Conservation (phyloP, 202 grass and related monocot genomes). For the Brachypodium distachyon region DNA sequence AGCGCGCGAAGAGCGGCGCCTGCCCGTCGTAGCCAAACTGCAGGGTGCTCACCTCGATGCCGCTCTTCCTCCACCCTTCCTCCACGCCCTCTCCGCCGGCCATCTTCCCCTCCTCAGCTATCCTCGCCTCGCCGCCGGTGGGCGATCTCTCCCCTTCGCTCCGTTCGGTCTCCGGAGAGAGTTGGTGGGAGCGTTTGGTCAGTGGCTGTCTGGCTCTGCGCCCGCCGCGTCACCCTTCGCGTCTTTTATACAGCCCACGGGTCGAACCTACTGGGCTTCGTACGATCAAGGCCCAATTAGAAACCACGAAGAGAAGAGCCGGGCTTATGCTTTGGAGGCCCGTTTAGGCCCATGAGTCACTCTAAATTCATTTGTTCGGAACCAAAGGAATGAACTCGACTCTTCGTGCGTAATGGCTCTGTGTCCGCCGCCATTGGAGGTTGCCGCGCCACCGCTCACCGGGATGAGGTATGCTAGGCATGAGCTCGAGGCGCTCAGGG, state of each 20-base stretch:
- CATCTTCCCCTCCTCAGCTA: too few species aligned
- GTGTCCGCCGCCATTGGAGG: background rate
- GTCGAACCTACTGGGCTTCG: background rate
- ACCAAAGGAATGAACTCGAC: background rate
- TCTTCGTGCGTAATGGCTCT: background rate
- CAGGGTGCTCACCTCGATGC: slow-evolving; percentile 72
- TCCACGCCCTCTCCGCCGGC: background rate
- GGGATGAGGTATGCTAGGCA: slow-evolving; percentile 23
- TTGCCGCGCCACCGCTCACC: background rate
- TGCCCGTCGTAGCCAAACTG: slow-evolving; percentile 79
- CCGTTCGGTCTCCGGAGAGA: background rate
- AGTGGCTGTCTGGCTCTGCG: background rate
- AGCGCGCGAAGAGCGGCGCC: slow-evolving; percentile 63
- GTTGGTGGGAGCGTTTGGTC: slow-evolving; percentile 21
- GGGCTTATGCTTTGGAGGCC: background rate
- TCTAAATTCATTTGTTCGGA: background rate
- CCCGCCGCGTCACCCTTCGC: slow-evolving; percentile 4
- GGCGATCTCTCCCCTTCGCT: background rate
- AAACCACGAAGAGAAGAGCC: background rate
- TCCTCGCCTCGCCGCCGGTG: background rate
- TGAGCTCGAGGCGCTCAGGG: slow-evolving; percentile 40
- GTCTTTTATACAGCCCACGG: background rate
- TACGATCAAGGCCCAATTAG: background rate
- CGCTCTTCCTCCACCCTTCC: slow-evolving; percentile 49
- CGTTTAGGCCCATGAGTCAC: background rate